Percentiles rank a stretch among this genome's conserved stretches.
phyloP scores from a whole-genome alignment of 805 yeast species.

The Nakazawaea molendinolei region DNA sequence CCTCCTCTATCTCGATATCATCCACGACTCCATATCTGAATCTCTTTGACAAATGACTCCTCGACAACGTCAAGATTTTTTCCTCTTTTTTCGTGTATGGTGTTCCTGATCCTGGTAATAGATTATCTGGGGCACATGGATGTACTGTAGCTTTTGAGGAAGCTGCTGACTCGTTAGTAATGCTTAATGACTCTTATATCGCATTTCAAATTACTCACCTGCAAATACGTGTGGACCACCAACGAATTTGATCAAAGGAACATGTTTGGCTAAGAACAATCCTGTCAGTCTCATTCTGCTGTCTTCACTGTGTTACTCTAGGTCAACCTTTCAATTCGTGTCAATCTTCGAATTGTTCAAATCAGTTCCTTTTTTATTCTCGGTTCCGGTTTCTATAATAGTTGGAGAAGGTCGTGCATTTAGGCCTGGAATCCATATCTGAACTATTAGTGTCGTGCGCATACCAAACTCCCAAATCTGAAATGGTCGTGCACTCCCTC shows the following conservation, averaged over 20 bases:
- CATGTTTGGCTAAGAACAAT: conserved; percentile 30
- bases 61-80: conserved; percentile 34
- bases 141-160: conserved; percentile 19
- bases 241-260: conserved; percentile 78
- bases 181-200: too few relatives aligned
- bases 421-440: background rate
- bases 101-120: conserved; percentile 18
- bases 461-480: too few relatives aligned
- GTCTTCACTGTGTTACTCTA: background rate
- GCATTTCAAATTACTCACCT: conserved; percentile 27
- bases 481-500: background rate
- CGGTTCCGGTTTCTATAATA: too few relatives aligned
- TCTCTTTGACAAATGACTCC: conserved; percentile 64
- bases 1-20: conserved; percentile 66
- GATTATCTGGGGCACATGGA: conserved; percentile 31
- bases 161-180: conserved; percentile 3
- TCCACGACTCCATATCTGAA: conserved; percentile 63
- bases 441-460: too few relatives aligned
- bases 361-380: conserved; percentile 1
- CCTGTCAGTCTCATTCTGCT: conserved; percentile 25
- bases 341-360: background rate
- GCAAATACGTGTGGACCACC: conserved; percentile 67
- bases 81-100: conserved; percentile 12
- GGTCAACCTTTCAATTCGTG: background rate
- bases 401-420: background rate